These are phyloP conservation scores for Talaromyces albobiverticillius DNA, from an alignment of 2,329 filamentous ascomycete genomes.

Conservation along the genomic window DNA sequence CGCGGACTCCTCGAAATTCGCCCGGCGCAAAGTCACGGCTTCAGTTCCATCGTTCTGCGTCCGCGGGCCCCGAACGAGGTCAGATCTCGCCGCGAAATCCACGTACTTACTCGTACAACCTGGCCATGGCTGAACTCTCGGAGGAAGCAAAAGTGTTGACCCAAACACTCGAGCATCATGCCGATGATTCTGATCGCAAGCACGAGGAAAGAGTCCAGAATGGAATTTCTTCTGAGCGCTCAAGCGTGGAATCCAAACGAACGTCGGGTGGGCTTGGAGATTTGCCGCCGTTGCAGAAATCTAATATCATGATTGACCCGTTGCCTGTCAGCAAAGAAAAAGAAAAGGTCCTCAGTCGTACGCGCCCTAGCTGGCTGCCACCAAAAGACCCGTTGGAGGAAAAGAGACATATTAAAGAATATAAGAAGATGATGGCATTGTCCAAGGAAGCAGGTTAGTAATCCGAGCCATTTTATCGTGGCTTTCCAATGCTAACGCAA, in stretches of 20 bases:
- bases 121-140: constrained; percentile 56
- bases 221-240: constrained; percentile 34
- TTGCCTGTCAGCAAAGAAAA: constrained; percentile 66
- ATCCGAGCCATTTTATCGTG: background rate
- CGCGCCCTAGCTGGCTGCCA: constrained; percentile 64
- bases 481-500: background rate
- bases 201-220: constrained; percentile 48
- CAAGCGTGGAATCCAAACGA: constrained; percentile 38
- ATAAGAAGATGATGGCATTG: constrained; percentile 64
- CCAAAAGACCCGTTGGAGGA: constrained; percentile 83
- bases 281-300: constrained; percentile 60
- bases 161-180: constrained; percentile 58
- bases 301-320: constrained; percentile 64
- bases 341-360: constrained; percentile 63
- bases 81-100: constrained; percentile 41
- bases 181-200: constrained; percentile 46
- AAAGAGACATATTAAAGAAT: constrained; percentile 75
- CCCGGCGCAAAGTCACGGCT: constrained; percentile 27
- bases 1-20: constrained; percentile 18
- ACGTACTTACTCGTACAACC: constrained; percentile 59
- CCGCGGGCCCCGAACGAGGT: constrained; percentile 40
- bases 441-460: constrained; percentile 55
- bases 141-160: constrained; percentile 60
- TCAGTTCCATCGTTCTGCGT: constrained; percentile 27
- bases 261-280: constrained; percentile 40